Conservation (phyloP, 495 filamentous ascomycete species). For the Penicillium paradoxum region DNA sequence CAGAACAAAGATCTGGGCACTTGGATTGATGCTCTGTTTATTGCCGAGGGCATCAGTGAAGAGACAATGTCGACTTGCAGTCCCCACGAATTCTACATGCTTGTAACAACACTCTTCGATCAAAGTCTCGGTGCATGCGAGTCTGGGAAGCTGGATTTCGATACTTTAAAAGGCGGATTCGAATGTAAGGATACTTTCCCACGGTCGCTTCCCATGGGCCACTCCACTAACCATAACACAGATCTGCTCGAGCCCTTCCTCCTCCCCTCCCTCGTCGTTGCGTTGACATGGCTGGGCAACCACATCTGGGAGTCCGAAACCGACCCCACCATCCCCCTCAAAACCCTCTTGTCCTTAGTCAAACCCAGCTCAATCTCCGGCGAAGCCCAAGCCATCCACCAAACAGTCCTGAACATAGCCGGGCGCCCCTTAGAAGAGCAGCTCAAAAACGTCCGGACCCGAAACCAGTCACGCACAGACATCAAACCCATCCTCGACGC, state of each 20-base stretch:
- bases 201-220: background rate
- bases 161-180: conserved; percentile 79
- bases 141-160: conserved; percentile 64
- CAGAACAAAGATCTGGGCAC: conserved; percentile 71
- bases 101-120: conserved; percentile 84
- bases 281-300: conserved; percentile 72
- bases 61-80: conserved; percentile 88
- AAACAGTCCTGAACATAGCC: conserved; percentile 76
- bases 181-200: conserved; percentile 61
- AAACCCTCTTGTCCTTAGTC: conserved; percentile 71
- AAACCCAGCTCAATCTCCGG: conserved; percentile 69
- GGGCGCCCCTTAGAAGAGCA: conserved; percentile 71
- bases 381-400: conserved; percentile 77
- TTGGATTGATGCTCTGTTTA: conserved; percentile 87
- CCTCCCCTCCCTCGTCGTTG: conserved; percentile 78
- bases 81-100: conserved; percentile 87
- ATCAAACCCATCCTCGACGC: conserved; percentile 66
- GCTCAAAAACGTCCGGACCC: conserved; percentile 65
- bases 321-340: conserved; percentile 58
- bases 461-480: conserved; percentile 61
- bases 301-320: conserved; percentile 68
- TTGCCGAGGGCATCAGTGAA: conserved; percentile 75
- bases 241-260: conserved; percentile 86
- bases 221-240: conserved; percentile 24
- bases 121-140: conserved; percentile 76